Evolutionary conservation across 306 rosid genomes (phyloP).

Genomic region (Cucurbita ficifolia): DNA sequence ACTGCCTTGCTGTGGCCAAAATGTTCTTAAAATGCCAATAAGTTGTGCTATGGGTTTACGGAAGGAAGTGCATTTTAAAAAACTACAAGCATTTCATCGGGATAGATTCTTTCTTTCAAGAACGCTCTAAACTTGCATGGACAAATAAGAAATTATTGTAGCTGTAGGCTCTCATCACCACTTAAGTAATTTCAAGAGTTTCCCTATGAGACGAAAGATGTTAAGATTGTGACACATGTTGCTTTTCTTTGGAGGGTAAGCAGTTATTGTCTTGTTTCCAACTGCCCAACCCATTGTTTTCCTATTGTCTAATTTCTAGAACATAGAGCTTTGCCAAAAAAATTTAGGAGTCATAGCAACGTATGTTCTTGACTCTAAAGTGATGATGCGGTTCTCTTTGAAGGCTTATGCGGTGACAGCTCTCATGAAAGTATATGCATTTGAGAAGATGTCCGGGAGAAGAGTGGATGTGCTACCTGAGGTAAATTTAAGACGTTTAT

Average conservation of each 20-base stretch:
- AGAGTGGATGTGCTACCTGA: slow-evolving; percentile 68
- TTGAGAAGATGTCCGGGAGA: slow-evolving; percentile 66
- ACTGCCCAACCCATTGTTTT: not conserved
- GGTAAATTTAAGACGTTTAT: slow-evolving; percentile 31
- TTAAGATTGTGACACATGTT: not conserved
- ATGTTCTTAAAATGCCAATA: not conserved
- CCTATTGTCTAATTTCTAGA: not conserved
- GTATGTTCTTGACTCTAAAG: not conserved
- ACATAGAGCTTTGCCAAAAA: not conserved
- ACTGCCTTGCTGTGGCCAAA: not conserved
- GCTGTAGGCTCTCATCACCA: not conserved
- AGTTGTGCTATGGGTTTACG: not conserved
- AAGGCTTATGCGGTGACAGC: slow-evolving; percentile 91
- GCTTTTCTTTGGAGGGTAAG: not conserved
- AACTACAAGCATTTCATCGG: not conserved
- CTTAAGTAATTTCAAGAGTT: not conserved
- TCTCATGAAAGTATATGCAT: slow-evolving; percentile 66
- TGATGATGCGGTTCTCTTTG: slow-evolving; percentile 14
- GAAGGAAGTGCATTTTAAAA: not conserved
- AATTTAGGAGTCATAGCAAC: not conserved
- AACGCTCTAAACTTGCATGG: not conserved
- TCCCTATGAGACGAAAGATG: not conserved
- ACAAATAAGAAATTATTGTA: not conserved
- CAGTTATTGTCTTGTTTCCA: not conserved
- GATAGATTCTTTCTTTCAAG: not conserved